phyloP scores from a whole-genome alignment of 345 rosid species.

The Aethionema arabicum region DNA sequence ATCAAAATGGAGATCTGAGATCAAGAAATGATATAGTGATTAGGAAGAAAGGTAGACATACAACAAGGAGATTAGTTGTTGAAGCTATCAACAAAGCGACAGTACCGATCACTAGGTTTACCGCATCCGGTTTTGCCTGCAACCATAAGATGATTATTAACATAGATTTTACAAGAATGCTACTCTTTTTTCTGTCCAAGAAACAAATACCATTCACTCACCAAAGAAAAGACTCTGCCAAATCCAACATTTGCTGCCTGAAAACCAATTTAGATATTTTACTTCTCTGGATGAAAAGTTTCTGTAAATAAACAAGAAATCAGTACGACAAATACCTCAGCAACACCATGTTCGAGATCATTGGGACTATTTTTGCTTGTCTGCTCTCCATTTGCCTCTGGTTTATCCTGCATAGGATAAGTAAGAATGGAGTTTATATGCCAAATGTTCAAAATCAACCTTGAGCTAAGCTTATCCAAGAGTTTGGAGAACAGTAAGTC shows the following conservation, averaged over 20 bases:
- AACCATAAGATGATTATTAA: conserved; percentile 10
- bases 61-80: conserved; percentile 67
- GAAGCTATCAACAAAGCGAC: conserved; percentile 72
- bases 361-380: conserved; percentile 37
- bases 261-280: conserved; percentile 6
- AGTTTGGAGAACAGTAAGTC: not conserved
- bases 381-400: conserved; percentile 46
- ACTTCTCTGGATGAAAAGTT: conserved; percentile 14
- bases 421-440: conserved; percentile 1
- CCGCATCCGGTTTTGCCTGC: conserved; percentile 85
- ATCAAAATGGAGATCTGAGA: conserved; percentile 7
- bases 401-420: conserved; percentile 34
- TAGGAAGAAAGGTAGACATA: conserved; percentile 32
- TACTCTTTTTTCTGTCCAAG: not conserved
- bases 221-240: conserved; percentile 67
- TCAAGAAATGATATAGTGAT: conserved; percentile 3
- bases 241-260: conserved; percentile 75
- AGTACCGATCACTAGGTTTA: conserved; percentile 66
- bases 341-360: conserved; percentile 60
- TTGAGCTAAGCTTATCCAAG: not conserved
- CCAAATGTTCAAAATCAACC: not conserved
- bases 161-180: not conserved
- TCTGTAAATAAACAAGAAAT: conserved; percentile 16
- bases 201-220: conserved; percentile 36
- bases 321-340: conserved; percentile 45